phyloP scores from a whole-genome alignment of 2,329 filamentous ascomycete genomes.

The Akanthomyces uredinophilus region DNA sequence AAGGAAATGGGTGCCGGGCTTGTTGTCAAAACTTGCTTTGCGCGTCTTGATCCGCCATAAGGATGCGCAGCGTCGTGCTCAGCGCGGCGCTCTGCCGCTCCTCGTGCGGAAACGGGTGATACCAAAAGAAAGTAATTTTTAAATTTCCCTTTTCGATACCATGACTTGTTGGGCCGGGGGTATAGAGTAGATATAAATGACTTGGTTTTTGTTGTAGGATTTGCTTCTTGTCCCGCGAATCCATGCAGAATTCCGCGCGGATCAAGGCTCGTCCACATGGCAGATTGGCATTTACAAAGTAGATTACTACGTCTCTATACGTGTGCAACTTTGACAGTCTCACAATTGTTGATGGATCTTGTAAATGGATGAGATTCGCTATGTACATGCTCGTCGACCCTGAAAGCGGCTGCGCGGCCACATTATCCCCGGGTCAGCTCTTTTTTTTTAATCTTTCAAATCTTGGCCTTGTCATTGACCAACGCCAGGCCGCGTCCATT shows the following conservation, averaged over 20 bases:
- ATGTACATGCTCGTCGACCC: background rate
- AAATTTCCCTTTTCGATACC: slow-evolving; percentile 34
- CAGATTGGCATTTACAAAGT: background rate
- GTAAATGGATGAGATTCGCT: background rate
- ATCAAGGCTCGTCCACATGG: background rate
- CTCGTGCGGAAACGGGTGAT: background rate
- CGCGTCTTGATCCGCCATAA: background rate
- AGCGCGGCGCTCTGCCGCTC: background rate
- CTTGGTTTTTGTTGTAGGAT: background rate
- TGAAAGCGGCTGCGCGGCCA: background rate
- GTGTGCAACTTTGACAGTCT: background rate
- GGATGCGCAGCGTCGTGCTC: background rate
- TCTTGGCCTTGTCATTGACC: slow-evolving; percentile 24
- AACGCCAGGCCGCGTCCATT: slow-evolving; percentile 54
- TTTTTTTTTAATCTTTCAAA: slow-evolving; percentile 24
- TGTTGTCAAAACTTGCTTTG: background rate
- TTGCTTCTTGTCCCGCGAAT: background rate
- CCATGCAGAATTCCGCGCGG: background rate
- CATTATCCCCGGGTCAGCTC: background rate
- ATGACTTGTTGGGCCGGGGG: slow-evolving; percentile 25
- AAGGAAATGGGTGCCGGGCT: slow-evolving; percentile 21
- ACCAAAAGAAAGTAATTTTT: slow-evolving; percentile 13
- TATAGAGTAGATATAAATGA: slow-evolving; percentile 29
- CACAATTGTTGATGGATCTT: no score
- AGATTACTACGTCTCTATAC: background rate